phyloP scores from a whole-genome alignment of 2,329 filamentous ascomycete genomes.

The Nakataea oryzae region DNA sequence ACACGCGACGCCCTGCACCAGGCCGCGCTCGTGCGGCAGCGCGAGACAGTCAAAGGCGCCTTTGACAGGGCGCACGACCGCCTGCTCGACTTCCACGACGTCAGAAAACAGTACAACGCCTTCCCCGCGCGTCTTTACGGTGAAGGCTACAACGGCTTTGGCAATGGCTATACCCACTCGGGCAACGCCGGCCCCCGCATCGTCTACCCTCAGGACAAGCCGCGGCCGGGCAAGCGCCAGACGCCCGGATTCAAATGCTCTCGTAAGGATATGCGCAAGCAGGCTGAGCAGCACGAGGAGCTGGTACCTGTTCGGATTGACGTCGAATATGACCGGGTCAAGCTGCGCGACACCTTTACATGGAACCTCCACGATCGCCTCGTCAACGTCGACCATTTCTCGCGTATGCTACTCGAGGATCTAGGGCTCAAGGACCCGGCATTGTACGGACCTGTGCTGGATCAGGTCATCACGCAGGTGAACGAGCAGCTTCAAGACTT shows the following conservation, averaged over 20 bases:
- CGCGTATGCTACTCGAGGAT: constrained; percentile 84
- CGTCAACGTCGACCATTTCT: constrained; percentile 70
- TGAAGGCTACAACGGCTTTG: constrained; percentile 78
- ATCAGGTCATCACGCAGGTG: constrained; percentile 57
- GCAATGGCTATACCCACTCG: constrained; percentile 75
- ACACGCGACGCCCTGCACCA: constrained; percentile 43
- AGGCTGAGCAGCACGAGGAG: constrained; percentile 86
- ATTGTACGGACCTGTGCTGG: constrained; percentile 34
- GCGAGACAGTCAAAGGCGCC: constrained; percentile 41
- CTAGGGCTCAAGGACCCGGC: constrained; percentile 58
- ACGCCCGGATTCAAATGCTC: constrained; percentile 63
- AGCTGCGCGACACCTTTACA: constrained; percentile 92
- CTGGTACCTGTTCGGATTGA: constrained; percentile 85
- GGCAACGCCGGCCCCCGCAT: constrained; percentile 48
- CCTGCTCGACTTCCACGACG: constrained; percentile 54
- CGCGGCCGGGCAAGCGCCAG: constrained; percentile 65
- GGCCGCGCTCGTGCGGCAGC: constrained; percentile 40
- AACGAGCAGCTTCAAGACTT: constrained; percentile 87
- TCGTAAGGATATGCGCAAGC: constrained; percentile 70
- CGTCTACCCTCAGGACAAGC: constrained; percentile 70
- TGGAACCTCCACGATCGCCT: constrained; percentile 95
- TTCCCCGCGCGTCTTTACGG: constrained; percentile 52
- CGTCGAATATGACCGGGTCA: constrained; percentile 91
- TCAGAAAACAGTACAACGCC: constrained; percentile 44
- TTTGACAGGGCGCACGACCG: constrained; percentile 34